These are phyloP conservation scores for Chlorella sp. DNA, from an alignment of 139 green algal species.

Conservation along the genomic window DNA sequence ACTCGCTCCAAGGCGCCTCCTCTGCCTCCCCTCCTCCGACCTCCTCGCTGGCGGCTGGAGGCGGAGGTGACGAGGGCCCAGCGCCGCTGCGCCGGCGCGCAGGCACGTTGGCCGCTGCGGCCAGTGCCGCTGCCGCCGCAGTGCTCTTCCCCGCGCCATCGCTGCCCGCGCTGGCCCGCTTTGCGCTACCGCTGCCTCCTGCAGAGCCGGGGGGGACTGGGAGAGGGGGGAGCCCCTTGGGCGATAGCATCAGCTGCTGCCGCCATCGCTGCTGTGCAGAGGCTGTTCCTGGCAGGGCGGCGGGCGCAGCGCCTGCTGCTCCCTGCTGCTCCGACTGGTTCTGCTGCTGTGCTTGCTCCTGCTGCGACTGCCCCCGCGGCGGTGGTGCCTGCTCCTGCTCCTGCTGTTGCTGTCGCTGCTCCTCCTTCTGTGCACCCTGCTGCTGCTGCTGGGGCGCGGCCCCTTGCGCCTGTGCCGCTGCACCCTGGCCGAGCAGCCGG, in stretches of 20 bases:
- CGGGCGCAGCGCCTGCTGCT: neutral
- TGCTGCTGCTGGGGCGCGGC: neutral
- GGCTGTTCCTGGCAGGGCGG: neutral
- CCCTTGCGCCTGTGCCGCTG: neutral
- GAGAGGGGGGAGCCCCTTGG: too few species aligned
- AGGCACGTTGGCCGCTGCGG: slow-evolving; percentile 5
- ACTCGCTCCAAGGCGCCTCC: slow-evolving; percentile 7
- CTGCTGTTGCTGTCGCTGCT: neutral
- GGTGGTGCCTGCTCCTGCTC: neutral
- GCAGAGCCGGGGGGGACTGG: neutral
- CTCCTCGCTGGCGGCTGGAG: neutral
- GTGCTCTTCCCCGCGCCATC: neutral
- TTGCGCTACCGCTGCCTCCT: slow-evolving; percentile 1
- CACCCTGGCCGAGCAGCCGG: neutral
- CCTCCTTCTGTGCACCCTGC: neutral
- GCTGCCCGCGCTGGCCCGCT: neutral
- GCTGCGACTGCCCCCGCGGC: neutral
- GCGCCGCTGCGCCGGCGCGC: neutral
- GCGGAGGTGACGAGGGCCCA: neutral
- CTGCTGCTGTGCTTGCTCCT: neutral
- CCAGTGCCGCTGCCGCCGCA: slow-evolving; percentile 1
- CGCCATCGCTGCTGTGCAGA: too few species aligned
- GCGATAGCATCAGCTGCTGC: too few species aligned
- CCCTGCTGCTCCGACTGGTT: neutral
- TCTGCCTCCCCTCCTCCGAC: neutral